These are phyloP conservation scores for Fusarium subtropicale DNA, from an alignment of 2,329 filamentous ascomycete genomes.

Conservation along the genomic window DNA sequence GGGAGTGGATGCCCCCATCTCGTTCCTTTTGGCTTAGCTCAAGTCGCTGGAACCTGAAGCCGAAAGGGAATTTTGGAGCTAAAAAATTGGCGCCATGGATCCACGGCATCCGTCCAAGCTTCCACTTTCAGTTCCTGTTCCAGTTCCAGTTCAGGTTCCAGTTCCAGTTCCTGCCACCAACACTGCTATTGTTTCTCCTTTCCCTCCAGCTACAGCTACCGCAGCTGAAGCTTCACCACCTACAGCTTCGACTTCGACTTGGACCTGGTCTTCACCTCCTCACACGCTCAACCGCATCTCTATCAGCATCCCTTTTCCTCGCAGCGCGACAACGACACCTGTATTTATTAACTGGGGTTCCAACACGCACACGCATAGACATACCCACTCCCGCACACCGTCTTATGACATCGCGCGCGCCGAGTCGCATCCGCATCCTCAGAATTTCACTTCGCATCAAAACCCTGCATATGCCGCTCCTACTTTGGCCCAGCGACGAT, in stretches of 20 bases:
- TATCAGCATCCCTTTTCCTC: slow-evolving; percentile 22
- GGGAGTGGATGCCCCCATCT: slow-evolving; percentile 14
- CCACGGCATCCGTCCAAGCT: slow-evolving; percentile 51
- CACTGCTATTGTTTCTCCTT: slow-evolving; percentile 45
- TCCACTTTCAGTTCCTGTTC: slow-evolving; percentile 28
- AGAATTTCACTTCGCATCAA: slow-evolving; percentile 42
- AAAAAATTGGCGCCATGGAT: slow-evolving; percentile 52
- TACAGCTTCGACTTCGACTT: slow-evolving; percentile 29
- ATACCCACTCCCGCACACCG: slow-evolving; percentile 7
- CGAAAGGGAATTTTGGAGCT: slow-evolving; percentile 51
- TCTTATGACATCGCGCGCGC: slow-evolving; percentile 38
- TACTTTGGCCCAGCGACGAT: slow-evolving; percentile 50
- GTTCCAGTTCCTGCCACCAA: slow-evolving; percentile 44
- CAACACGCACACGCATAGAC: slow-evolving; percentile 1
- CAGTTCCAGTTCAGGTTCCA: background rate
- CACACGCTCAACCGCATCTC: slow-evolving; percentile 18
- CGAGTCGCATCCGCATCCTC: slow-evolving; percentile 36
- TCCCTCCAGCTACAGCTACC: slow-evolving; percentile 32
- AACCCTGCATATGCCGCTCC: slow-evolving; percentile 50
- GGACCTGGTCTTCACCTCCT: slow-evolving; percentile 17
- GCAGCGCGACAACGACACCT: slow-evolving; percentile 32
- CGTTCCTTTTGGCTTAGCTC: background rate
- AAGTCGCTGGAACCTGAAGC: slow-evolving; percentile 26
- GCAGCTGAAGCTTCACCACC: slow-evolving; percentile 7
- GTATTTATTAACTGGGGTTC: slow-evolving; percentile 11